A percentile compares a stretch with the other conserved stretches of the same genome.
phyloP scores from a whole-genome alignment of 441 rosid species.

The Capsella rubella region DNA sequence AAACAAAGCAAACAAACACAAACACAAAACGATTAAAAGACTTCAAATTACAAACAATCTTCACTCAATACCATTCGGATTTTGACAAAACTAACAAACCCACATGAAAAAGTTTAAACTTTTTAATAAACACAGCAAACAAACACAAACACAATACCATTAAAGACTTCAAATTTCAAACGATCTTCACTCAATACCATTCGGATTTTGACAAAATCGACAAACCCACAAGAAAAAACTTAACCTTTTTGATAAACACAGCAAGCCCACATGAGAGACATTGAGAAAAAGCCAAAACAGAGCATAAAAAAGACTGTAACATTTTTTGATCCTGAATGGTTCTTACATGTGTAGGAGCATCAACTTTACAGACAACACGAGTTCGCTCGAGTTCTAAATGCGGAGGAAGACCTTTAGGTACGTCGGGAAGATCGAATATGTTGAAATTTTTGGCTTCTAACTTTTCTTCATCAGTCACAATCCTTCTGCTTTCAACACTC shows the following conservation, averaged over 20 bases:
- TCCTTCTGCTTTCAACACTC: not conserved
- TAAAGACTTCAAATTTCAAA: not conserved
- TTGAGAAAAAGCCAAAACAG: not conserved
- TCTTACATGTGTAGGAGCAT: slow-evolving; percentile 73
- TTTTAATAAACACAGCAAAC: not conserved
- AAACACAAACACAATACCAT: slow-evolving; percentile 28
- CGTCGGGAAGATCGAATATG: slow-evolving; percentile 67
- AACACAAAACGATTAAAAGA: slow-evolving; percentile 3
- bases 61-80: not conserved
- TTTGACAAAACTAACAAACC: not conserved
- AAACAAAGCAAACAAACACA: slow-evolving; percentile 23
- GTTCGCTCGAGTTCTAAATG: slow-evolving; percentile 72
- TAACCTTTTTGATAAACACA: not conserved
- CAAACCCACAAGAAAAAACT: not conserved
- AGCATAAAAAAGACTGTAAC: not conserved
- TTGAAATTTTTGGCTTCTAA: slow-evolving; percentile 28
- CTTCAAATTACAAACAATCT: slow-evolving; percentile 1
- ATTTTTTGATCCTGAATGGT: not conserved
- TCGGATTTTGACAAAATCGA: not conserved
- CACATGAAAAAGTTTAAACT: not conserved
- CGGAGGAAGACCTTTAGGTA: slow-evolving; percentile 75
- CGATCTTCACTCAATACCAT: not conserved
- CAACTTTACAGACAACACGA: slow-evolving; percentile 68
- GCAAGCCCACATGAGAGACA: not conserved
- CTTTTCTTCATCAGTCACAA: slow-evolving; percentile 22